phyloP scores from a whole-genome alignment of 1,284 basidiomycete genomes.

The Cutaneotrichosporon sp. region DNA sequence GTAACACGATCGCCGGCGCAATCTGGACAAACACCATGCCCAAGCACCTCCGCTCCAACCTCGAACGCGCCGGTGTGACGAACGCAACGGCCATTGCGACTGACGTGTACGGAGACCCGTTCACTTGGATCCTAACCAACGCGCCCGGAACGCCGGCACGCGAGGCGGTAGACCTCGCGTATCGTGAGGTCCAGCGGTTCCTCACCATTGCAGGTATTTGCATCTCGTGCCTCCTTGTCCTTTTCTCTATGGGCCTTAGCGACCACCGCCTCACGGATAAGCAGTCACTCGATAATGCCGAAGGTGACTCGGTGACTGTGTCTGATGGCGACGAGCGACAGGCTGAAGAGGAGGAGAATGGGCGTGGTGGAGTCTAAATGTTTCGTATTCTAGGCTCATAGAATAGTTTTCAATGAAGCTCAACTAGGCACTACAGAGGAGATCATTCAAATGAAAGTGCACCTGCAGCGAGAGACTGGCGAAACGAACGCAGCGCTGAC shows the following conservation, averaged over 20 bases:
- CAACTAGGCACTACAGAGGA: no score
- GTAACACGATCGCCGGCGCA: constrained; percentile 52
- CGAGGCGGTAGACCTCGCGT: constrained; percentile 39
- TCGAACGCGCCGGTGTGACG: constrained; percentile 29
- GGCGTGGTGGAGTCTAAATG: no score
- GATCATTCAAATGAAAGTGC: no score
- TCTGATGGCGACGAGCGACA: no score
- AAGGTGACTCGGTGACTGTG: constrained; percentile 14
- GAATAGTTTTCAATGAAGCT: no score
- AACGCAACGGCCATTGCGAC: constrained; percentile 39
- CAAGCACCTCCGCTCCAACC: constrained; percentile 21
- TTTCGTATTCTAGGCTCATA: no score
- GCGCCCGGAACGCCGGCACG: constrained; percentile 48
- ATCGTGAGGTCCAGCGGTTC: constrained; percentile 42
- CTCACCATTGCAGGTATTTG: constrained; percentile 48
- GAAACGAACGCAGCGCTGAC: no score
- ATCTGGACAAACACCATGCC: constrained; percentile 47
- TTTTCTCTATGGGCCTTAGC: constrained; percentile 30
- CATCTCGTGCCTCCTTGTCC: constrained; percentile 33
- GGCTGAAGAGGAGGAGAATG: no score
- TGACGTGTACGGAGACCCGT: constrained; percentile 46
- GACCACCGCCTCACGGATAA: constrained; percentile 40
- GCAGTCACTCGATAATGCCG: constrained; percentile 39
- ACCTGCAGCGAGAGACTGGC: no score
- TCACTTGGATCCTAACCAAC: constrained; percentile 41